Base-by-base conservation (phyloP, 2,329 filamentous ascomycete genomes). In the Dactylonectria macrodidyma region DNA sequence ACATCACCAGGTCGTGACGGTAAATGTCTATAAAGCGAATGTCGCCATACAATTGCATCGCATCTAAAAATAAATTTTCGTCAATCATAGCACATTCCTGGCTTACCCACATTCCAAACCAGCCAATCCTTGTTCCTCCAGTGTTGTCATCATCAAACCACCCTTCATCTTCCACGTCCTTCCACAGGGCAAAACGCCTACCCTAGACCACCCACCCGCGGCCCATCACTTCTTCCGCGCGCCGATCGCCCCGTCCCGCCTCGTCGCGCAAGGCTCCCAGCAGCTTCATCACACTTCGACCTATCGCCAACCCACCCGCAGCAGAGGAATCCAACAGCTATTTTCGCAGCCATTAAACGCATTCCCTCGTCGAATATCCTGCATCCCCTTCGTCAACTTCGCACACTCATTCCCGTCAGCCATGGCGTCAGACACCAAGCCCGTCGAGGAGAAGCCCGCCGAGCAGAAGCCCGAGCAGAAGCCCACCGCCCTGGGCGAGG, bases 401-500 rank as follows among this genome's bases (percentile, higher is more conserved):
- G 7, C 44, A 14, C n/a, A 56, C 41, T 41, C 11, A 14, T 19
- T n/a, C 19, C 2, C 59, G 47, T 44, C 38, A 33, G 57, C 38
- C 51, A 76, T 76, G 74, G 71, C 74, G 7, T 76, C 74, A 58
- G 74, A 76, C 54, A 71, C 74, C 50, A 76, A 76, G 73, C 66
- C 74, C 38, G 69, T 70, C 52, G 73, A 71, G 33, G 72, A 77
- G 22, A 73, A 74, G 69, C 72, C 74, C 52, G 64, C 55, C 51
- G 75, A 77, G 67, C 67, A 72, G 52, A 76, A 77, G 69, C 61
- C 69, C 56, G 71, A 76, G 66, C 71, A 76, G 68, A 76, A 76
- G 73, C 73, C 90, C 77, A 75, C 91, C 38, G 89, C 93, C 66
- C 88, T 98, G 33, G 96, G 97, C 82, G 96, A 99, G 81, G 96